These are phyloP conservation scores for Nepenthes mirabilis DNA, from an alignment of 148 eudicot species.

Conservation along the genomic window DNA sequence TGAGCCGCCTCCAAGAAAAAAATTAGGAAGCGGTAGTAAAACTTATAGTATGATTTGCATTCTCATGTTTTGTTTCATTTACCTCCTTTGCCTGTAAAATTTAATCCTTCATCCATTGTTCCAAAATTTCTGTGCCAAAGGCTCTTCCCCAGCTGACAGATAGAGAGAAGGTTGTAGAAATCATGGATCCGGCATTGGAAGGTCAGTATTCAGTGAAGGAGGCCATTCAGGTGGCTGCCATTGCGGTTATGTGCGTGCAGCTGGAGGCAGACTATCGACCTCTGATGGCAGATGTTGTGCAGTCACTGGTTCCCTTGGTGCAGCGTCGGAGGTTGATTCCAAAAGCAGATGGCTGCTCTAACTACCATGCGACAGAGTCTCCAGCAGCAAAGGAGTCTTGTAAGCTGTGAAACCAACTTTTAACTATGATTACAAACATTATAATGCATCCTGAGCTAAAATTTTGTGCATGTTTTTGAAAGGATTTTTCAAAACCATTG, in stretches of 20 bases:
- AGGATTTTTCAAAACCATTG: too few species aligned
- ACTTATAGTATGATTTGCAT: too few species aligned
- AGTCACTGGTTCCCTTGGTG: slow-evolving; percentile 80
- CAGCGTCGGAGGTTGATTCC: slow-evolving; percentile 37
- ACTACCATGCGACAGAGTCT: slow-evolving; percentile 34
- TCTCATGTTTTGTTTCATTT: not conserved
- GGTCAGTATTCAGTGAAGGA: slow-evolving; percentile 82
- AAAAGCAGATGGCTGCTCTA: slow-evolving; percentile 25
- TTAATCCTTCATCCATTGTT: not conserved
- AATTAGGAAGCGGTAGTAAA: not conserved
- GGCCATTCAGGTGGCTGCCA: slow-evolving; percentile 85
- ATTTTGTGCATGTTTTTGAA: not conserved
- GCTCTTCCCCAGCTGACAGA: slow-evolving; percentile 81
- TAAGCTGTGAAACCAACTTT: not conserved
- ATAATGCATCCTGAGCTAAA: not conserved
- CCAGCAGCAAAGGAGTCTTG: slow-evolving; percentile 19
- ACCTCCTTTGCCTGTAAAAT: not conserved
- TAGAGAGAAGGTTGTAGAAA: slow-evolving; percentile 69
- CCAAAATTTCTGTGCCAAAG: slow-evolving; percentile 18
- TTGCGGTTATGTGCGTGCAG: slow-evolving; percentile 95
- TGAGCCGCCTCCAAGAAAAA: not conserved
- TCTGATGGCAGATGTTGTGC: slow-evolving; percentile 93
- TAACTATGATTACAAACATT: not conserved
- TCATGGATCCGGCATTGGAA: slow-evolving; percentile 85
- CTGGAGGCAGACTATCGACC: slow-evolving; percentile 96